These are phyloP conservation scores for Diaporthe vaccinii DNA, from an alignment of 2,329 filamentous ascomycete species.

Conservation along the genomic window DNA sequence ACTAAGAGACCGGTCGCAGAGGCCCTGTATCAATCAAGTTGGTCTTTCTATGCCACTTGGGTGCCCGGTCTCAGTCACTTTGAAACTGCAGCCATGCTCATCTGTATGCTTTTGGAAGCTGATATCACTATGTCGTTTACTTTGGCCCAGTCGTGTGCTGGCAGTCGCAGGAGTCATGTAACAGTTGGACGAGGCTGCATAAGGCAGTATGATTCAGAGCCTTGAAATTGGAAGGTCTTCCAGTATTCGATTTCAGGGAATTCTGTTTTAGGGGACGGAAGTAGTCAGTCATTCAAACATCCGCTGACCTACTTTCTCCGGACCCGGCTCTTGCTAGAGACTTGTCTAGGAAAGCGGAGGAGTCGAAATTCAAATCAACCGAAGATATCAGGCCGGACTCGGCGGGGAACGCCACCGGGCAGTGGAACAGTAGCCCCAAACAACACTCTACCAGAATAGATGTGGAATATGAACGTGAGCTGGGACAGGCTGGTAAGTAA, in stretches of 20 bases:
- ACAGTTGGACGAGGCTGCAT: not conserved
- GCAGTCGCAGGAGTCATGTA: not conserved
- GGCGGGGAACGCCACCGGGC: not conserved
- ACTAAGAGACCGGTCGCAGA: not conserved
- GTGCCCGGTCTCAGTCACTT: no score
- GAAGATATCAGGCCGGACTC: not conserved
- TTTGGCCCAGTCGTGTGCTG: not conserved
- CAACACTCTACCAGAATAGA: not conserved
- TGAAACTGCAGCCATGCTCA: not conserved
- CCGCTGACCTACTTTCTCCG: not conserved
- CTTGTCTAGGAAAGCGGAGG: not conserved
- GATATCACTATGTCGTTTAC: not conserved
- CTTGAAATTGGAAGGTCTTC: not conserved
- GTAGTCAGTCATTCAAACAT: not conserved
- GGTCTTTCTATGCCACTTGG: not conserved
- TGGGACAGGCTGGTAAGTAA: not conserved
- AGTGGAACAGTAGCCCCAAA: not conserved
- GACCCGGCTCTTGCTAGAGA: not conserved
- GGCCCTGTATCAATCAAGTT: not conserved
- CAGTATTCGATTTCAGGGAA: no score
- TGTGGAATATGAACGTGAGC: not conserved
- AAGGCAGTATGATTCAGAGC: constrained; percentile 11
- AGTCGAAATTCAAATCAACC: not conserved
- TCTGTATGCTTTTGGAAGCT: not conserved
- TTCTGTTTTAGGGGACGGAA: not conserved